Conservation (phyloP, 176 grass and related monocot genomes). For the Pontederia crassipes region DNA sequence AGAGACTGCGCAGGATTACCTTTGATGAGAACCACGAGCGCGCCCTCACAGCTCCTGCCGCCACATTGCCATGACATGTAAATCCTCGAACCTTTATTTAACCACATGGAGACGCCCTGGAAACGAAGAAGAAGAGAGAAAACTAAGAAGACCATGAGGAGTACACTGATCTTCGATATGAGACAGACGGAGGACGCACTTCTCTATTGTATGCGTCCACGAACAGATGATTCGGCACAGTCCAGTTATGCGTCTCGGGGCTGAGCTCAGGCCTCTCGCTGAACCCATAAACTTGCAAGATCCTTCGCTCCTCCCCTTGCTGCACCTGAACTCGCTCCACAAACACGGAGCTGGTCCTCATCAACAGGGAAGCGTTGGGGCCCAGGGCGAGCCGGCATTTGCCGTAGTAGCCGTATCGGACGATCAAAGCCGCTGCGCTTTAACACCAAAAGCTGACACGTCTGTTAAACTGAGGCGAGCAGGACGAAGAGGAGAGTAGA, state of each 20-base stretch:
- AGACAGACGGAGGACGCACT: not conserved
- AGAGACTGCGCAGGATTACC: slow-evolving; percentile 12
- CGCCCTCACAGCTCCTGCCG: slow-evolving; percentile 12
- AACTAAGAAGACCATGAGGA: not conserved
- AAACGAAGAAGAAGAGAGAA: not conserved
- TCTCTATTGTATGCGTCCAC: slow-evolving; percentile 17
- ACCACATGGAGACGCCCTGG: slow-evolving; percentile 39
- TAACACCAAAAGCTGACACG: not conserved
- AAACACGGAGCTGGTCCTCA: slow-evolving; percentile 24
- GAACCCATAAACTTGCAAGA: slow-evolving; percentile 24
- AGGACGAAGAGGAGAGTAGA: not conserved
- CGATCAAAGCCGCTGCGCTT: slow-evolving; percentile 28
- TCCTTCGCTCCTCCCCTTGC: slow-evolving; percentile 11
- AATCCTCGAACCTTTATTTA: slow-evolving; percentile 32
- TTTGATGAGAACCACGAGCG: slow-evolving; percentile 36
- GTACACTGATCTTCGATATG: not conserved
- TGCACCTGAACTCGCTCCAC: slow-evolving; percentile 23
- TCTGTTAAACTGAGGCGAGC: not conserved
- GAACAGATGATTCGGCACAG: slow-evolving; percentile 7
- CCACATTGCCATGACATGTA: slow-evolving; percentile 18
- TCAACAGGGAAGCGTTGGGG: slow-evolving; percentile 23
- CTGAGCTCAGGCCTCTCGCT: slow-evolving; percentile 27
- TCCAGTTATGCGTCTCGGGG: slow-evolving; percentile 18
- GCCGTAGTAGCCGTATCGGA: slow-evolving; percentile 26
- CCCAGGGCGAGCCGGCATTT: slow-evolving; percentile 9